These are phyloP conservation scores for Sphagnum fallax DNA, from an alignment of 228 moss, liverwort and hornwort genomes.

Conservation along the genomic window DNA sequence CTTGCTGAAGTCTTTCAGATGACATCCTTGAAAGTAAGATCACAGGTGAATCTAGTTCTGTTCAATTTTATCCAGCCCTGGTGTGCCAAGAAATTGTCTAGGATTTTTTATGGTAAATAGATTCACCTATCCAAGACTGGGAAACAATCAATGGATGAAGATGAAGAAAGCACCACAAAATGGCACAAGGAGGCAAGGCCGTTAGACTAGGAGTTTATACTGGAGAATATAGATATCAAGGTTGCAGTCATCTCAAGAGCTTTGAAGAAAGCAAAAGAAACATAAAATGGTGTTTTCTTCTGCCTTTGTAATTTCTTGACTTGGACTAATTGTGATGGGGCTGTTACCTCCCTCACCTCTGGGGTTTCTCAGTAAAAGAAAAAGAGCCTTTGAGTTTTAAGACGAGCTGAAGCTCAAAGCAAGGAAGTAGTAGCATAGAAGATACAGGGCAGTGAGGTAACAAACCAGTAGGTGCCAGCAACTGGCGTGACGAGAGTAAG, in stretches of 20 bases:
- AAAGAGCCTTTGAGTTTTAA: too few relatives aligned
- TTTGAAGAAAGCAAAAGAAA: background rate
- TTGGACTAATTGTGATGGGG: too few relatives aligned
- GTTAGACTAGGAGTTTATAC: too few relatives aligned
- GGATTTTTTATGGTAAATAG: background rate
- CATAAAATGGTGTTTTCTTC: background rate
- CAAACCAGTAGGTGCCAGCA: conserved; percentile 59
- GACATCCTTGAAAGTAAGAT: background rate
- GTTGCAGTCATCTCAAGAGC: too few relatives aligned
- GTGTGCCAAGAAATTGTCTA: background rate
- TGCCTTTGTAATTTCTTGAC: background rate
- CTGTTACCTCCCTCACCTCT: too few relatives aligned
- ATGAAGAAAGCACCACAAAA: too few relatives aligned
- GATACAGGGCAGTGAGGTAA: background rate
- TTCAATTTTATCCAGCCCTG: background rate
- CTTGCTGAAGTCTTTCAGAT: background rate
- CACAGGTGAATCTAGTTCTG: too few relatives aligned
- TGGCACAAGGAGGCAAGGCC: too few relatives aligned
- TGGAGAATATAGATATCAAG: too few relatives aligned
- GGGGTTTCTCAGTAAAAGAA: too few relatives aligned
- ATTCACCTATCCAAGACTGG: background rate
- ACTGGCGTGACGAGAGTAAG: conserved; percentile 54
- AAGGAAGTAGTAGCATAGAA: background rate
- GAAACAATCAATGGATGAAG: too few relatives aligned
- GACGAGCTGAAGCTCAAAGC: too few relatives aligned